Conservation (phyloP, 331 rosid species). For the Pyracantha coccinea region DNA sequence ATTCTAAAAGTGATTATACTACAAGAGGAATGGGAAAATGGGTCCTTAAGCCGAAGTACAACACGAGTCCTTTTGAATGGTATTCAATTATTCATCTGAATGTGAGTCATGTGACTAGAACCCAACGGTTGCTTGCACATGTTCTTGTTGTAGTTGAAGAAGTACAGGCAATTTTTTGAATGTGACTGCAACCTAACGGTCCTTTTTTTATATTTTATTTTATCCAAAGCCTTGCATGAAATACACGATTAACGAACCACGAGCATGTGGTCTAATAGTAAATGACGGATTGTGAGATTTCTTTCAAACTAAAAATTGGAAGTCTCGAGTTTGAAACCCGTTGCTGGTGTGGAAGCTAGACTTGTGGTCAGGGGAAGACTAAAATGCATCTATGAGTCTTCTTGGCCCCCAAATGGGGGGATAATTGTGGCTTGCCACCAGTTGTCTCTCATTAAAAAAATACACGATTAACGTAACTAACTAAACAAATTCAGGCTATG, state of each 20-base stretch:
- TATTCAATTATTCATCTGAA: not conserved
- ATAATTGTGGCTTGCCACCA: too few relatives aligned
- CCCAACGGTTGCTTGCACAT: not conserved
- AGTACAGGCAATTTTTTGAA: not conserved
- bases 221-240: too few relatives aligned
- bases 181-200: not conserved
- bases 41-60: not conserved
- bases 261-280: accelerated
- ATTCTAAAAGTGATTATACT: not conserved
- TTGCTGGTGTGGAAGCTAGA: too few relatives aligned
- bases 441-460: too few relatives aligned
- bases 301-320: too few relatives aligned
- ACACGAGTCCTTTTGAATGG: not conserved
- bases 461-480: too few relatives aligned
- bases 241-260: too few relatives aligned
- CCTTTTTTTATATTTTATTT: not conserved
- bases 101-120: not conserved
- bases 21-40: not conserved
- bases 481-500: too few relatives aligned
- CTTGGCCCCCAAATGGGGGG: accelerated
- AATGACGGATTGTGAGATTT: accelerated
- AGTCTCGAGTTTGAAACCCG: accelerated
- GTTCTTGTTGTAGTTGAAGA: not conserved
- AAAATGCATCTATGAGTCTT: too few relatives aligned
- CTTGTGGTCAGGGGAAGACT: accelerated